Evolutionary conservation across 1,284 basidiomycete genomes (phyloP), one percentile per base, ranked within the genome.

Genomic region (Fistulina hepatica): DNA sequence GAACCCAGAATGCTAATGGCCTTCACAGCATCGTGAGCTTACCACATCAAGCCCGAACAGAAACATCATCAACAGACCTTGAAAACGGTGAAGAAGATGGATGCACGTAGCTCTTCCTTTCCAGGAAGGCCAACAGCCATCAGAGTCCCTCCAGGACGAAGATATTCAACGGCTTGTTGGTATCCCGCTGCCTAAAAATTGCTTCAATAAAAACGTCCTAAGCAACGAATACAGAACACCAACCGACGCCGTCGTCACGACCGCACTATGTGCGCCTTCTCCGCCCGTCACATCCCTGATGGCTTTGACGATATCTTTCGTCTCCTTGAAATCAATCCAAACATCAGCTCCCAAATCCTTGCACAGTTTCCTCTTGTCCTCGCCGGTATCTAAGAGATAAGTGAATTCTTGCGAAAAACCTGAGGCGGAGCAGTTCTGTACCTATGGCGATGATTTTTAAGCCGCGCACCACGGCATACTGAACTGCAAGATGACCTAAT

Each of bases 381-480:
- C 71, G 22, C 88, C 85, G 2, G 77, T 76, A 50, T 86, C 78
- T 69, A 43, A 5, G 23, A 37, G 7, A 19, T 8, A 5, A 13
- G 5, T 8, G 11, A 38, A 20, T 19, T 7, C 21, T 11, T 4
- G 30, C 21, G 16, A 40, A 22, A 9, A 6, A 21, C 3, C 17
- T 12, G 10, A 3, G 3, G 9, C 23, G 6, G 11, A 5, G 22
- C 39, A n/a, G n/a, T n/a, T n/a, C n/a, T 55, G 33, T 45, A 67
- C 73, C 83, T 53, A 90, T 74, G 13, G 84, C 88, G 44, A 92
- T 75, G 27, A 89, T 81, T 19, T 77, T 73, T 42, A 85, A 71
- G 39, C 83, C 83, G 64, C 81, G 79, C 24, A 72, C 70, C 39
- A 65, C 69, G n/a, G 84, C 86, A 50, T 88, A 88, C 58, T 88